These are phyloP conservation scores for Sporothrix schenckii DNA, from an alignment of 2,329 filamentous ascomycete species.

Conservation along the genomic window DNA sequence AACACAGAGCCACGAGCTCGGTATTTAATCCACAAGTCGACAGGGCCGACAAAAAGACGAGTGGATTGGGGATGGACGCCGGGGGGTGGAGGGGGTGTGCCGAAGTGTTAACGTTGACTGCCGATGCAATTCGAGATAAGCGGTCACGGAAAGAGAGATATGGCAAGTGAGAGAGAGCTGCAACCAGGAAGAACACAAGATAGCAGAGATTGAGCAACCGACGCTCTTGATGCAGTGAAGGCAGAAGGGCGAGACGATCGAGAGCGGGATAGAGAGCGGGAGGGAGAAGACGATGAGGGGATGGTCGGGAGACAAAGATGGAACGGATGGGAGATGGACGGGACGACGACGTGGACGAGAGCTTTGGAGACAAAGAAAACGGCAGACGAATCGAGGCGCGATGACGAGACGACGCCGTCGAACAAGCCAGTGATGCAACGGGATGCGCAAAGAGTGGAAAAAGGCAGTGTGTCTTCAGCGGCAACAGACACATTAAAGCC, in stretches of 20 bases:
- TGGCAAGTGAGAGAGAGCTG: neutral
- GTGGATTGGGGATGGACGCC: neutral
- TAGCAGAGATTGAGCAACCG: neutral
- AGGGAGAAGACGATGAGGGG: neutral
- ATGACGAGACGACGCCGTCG: neutral
- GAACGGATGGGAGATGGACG: neutral
- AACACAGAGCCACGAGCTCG: neutral
- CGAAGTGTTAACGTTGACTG: neutral
- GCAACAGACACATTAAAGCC: neutral
- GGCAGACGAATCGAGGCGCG: neutral
- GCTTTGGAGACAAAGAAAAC: constrained; percentile 13
- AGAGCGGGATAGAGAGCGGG: neutral
- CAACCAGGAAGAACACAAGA: neutral
- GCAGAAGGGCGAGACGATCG: neutral
- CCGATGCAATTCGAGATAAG: constrained; percentile 27
- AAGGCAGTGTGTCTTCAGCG: neutral
- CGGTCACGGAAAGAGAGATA: constrained; percentile 16
- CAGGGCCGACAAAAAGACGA: neutral
- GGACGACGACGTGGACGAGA: neutral
- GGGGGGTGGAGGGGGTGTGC: neutral
- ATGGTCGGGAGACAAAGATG: neutral
- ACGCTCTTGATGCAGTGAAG: neutral
- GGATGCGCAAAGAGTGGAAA: constrained; percentile 8
- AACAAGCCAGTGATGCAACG: neutral
- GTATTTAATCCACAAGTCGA: constrained; percentile 16